Evolutionary conservation across 495 filamentous ascomycete genomes (phyloP), one percentile per base, ranked within the genome.

Genomic region (Aspergillus kassunensis): DNA sequence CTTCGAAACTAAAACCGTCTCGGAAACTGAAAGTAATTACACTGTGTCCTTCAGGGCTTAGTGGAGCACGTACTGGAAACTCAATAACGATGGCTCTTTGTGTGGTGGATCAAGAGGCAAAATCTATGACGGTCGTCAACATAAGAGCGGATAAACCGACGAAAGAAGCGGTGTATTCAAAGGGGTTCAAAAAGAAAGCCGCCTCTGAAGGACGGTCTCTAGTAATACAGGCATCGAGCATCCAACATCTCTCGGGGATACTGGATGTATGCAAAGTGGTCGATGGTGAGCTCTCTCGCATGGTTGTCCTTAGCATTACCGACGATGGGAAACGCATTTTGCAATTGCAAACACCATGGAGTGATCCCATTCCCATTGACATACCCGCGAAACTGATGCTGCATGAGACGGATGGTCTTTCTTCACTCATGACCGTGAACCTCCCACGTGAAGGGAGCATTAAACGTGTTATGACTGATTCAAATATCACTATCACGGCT

Each of bases 291-390:
- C 70, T 83, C 20, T 83, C 86, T 11, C 80, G 83, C 30, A 81
- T 92, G 34, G 67, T 92, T 12, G 80, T 87, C 20, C 73, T 95
- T 16, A 84, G 80, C n/a, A 77, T 82, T 49, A 78, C 79, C 21
- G 76, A 75, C n/a, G 67, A 78, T 51, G 83, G 83, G 7, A 74
- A 77, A 20, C 79, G 80, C 10, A 78, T 84, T 54, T 66, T 95
- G 23, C 85, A 80, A 35, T 60, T 91, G 31, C 87, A 90, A 65
- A 87, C 86, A 6, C 87, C 87, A 6, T 92, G 89, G 88, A 80
- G 83, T 29, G 71, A 75, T 37, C 66, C 80, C 3, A 80, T 80
- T 18, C 81, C 78, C 20, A 60, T 91, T 7, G 65, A 74, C 12
- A 54, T 84, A 12, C 80, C 81, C 3, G 25, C 60, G 1, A 75